A percentile compares a stretch with the other conserved stretches of the same genome.
These are phyloP conservation scores for Fusarium proliferatum DNA, from an alignment of 2,329 filamentous ascomycete genomes.

Conservation along the genomic window DNA sequence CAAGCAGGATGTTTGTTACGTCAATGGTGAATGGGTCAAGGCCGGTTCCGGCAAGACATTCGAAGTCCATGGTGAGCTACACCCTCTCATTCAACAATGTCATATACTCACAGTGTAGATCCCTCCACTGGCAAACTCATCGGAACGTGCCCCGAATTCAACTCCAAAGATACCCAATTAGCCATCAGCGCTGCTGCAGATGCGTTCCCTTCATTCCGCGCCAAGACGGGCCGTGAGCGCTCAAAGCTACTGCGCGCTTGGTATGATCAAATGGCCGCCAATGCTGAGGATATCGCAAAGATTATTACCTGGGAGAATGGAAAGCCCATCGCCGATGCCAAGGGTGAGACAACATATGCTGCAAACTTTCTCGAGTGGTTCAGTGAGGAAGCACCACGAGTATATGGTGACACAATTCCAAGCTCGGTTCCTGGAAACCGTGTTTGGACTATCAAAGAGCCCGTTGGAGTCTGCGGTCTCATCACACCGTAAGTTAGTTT, in stretches of 20 bases:
- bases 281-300: conserved; percentile 81
- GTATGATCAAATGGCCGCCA: conserved; percentile 83
- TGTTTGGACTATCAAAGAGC: conserved; percentile 83
- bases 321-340: conserved; percentile 81
- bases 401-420: conserved; percentile 80
- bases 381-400: conserved; percentile 78
- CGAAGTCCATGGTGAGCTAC: conserved; percentile 74
- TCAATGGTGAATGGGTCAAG: conserved; percentile 92
- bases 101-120: conserved; percentile 61
- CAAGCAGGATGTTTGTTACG: conserved; percentile 83
- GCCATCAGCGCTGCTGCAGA: conserved; percentile 86
- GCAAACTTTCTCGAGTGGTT: conserved; percentile 86
- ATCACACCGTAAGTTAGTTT: conserved; percentile 72
- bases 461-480: conserved; percentile 83
- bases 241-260: conserved; percentile 80
- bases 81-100: not conserved
- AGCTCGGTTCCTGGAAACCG: conserved; percentile 77
- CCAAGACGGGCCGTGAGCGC: conserved; percentile 78
- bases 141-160: conserved; percentile 87
- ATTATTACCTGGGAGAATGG: conserved; percentile 93
- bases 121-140: conserved; percentile 85
- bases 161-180: conserved; percentile 77
- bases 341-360: conserved; percentile 77
- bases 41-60: conserved; percentile 92
- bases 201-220: conserved; percentile 78